Conservation (phyloP, 2,329 filamentous ascomycete genomes). For the Fusarium cicatricum region DNA sequence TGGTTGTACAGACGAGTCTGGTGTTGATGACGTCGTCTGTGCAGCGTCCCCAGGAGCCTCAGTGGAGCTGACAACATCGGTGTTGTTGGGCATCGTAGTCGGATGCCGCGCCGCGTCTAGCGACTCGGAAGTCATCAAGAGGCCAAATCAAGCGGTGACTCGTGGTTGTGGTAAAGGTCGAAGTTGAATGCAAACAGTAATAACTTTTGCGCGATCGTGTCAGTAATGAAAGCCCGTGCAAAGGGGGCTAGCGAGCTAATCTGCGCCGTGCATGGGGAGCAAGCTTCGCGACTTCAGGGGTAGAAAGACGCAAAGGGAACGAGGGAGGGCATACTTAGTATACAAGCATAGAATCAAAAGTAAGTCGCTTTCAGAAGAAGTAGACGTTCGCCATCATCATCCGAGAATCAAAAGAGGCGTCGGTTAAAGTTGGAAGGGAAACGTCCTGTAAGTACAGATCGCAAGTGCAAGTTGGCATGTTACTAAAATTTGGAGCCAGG, state of each 20-base stretch:
- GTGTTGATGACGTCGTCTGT: slow-evolving; percentile 36
- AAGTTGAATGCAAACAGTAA: slow-evolving; percentile 33
- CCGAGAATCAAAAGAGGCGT: slow-evolving; percentile 19
- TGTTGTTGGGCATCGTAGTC: slow-evolving; percentile 51
- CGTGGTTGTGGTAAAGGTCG: slow-evolving; percentile 15
- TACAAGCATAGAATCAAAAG: slow-evolving; percentile 36
- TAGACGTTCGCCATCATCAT: slow-evolving; percentile 35
- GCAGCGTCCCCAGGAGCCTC: slow-evolving; percentile 24
- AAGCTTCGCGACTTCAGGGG: slow-evolving; percentile 36
- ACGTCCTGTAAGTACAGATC: slow-evolving; percentile 41
- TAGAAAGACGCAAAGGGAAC: slow-evolving; percentile 4
- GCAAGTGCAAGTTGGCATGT: slow-evolving; percentile 43
- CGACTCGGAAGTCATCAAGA: slow-evolving; percentile 50
- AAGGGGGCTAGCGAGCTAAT: slow-evolving; percentile 39
- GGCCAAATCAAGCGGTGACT: slow-evolving; percentile 30
- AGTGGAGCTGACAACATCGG: slow-evolving; percentile 31
- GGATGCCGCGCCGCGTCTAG: slow-evolving; percentile 52
- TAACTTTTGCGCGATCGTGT: slow-evolving; percentile 37
- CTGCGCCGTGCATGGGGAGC: slow-evolving; percentile 30
- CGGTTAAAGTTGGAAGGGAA: slow-evolving; percentile 35
- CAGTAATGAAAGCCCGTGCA: slow-evolving; percentile 35
- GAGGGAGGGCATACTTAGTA: slow-evolving; percentile 36
- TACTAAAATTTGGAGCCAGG: slow-evolving; percentile 34
- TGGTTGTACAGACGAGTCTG: slow-evolving; percentile 18
- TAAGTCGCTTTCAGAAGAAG: slow-evolving; percentile 22